Evolutionary conservation across 1,139 yeast species (phyloP).

Genomic region (Torulaspora globosa): DNA sequence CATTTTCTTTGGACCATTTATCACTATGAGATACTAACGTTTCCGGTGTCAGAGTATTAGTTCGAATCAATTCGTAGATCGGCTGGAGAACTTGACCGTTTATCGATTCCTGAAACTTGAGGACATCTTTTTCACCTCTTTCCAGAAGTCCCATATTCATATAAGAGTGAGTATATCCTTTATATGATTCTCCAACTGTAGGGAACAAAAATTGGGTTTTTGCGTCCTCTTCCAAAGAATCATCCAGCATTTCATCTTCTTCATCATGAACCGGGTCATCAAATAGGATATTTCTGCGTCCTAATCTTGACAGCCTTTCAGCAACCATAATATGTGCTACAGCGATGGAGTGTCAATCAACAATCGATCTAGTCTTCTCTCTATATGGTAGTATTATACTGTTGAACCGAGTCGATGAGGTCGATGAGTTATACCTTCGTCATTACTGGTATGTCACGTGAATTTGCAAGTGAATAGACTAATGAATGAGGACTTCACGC

Average conservation of each 20-base stretch:
- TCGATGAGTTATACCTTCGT: not conserved
- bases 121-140: constrained; percentile 27
- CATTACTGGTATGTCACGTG: constrained; percentile 1
- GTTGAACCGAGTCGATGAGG: not conserved
- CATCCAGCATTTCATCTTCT: constrained; percentile 10
- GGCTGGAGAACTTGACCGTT: constrained; percentile 32
- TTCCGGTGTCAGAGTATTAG: constrained; percentile 22
- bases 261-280: constrained; percentile 6
- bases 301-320: not conserved
- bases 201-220: constrained; percentile 17
- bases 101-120: constrained; percentile 24
- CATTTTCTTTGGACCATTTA: constrained; percentile 20
- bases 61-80: constrained; percentile 27
- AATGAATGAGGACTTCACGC: not conserved
- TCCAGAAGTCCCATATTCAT: constrained; percentile 23
- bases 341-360: not conserved
- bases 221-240: constrained; percentile 4
- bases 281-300: constrained; percentile 5
- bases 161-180: constrained; percentile 14
- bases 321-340: not conserved
- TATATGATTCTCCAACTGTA: constrained; percentile 20
- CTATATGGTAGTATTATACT: not conserved
- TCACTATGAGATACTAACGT: constrained; percentile 23
- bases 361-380: not conserved
- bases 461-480: not conserved